Evolutionary conservation across 2,329 filamentous ascomycete genomes (phyloP).

Genomic region (Microsporum audouinii): DNA sequence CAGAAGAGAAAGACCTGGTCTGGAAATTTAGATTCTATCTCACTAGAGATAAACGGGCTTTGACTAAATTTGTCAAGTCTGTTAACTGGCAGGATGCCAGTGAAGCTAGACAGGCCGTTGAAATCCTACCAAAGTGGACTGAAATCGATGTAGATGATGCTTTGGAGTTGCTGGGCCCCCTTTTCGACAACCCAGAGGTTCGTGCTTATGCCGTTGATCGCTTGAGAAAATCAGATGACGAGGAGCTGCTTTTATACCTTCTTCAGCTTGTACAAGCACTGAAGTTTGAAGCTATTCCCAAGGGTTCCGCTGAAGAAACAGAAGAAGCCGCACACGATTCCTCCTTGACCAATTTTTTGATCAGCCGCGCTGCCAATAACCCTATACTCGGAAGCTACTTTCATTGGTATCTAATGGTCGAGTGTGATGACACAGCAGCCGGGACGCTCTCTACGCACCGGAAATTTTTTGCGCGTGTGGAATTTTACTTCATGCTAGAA

Average conservation of each 20-base stretch:
- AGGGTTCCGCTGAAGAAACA: constrained; percentile 41
- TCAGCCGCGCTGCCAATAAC: constrained; percentile 75
- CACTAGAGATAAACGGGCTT: constrained; percentile 76
- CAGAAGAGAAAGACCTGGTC: constrained; percentile 88
- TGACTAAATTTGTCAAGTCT: constrained; percentile 97
- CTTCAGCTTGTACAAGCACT: constrained; percentile 90
- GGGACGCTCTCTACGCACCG: constrained; percentile 65
- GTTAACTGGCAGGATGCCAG: constrained; percentile 83
- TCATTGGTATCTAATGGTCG: constrained; percentile 98
- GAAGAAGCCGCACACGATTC: constrained; percentile 62
- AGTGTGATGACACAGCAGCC: constrained; percentile 72
- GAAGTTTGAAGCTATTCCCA: constrained; percentile 74
- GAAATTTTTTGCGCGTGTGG: constrained; percentile 81
- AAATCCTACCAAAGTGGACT: constrained; percentile 84
- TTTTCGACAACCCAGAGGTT: constrained; percentile 77
- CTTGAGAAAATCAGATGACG: constrained; percentile 79
- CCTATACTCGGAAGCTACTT: constrained; percentile 89
- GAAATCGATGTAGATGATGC: constrained; percentile 96
- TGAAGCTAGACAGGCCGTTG: constrained; percentile 79
- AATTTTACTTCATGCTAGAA: constrained; percentile 91
- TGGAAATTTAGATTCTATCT: constrained; percentile 97
- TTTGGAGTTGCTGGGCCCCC: constrained; percentile 81
- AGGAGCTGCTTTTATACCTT: constrained; percentile 81
- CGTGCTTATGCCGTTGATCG: constrained; percentile 88
- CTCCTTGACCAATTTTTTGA: constrained; percentile 78